Evolutionary conservation across 78 protist species (phyloP).

Genomic region (Diacronema lutheri): DNA sequence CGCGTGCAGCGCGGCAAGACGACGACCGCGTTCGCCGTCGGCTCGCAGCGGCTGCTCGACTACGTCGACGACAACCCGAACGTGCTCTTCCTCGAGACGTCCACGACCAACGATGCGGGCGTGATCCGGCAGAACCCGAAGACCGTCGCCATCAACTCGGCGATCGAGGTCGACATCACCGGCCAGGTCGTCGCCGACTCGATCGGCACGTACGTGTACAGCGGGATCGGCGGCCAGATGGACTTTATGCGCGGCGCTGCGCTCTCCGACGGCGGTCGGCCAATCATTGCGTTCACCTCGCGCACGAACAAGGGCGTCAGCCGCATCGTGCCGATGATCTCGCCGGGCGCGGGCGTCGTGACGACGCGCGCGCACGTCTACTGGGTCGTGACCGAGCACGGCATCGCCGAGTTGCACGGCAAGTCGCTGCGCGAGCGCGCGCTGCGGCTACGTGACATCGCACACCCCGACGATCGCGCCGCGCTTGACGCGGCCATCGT

Average conservation of each 20-base stretch:
- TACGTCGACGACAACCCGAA: slow-evolving; percentile 36
- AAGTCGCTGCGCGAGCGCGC: no score
- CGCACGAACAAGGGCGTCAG: neutral
- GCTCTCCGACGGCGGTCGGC: slow-evolving; percentile 31
- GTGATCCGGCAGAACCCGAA: slow-evolving; percentile 27
- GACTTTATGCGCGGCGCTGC: slow-evolving; percentile 53
- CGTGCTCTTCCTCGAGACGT: neutral
- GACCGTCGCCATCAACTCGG: slow-evolving; percentile 46
- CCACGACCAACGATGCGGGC: slow-evolving; percentile 19
- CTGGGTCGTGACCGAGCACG: no score
- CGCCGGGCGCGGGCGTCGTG: no score
- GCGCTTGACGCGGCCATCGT: no score
- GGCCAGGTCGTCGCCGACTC: slow-evolving; percentile 58
- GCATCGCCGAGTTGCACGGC: no score
- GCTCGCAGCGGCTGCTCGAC: slow-evolving; percentile 37
- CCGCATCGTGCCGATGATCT: no score
- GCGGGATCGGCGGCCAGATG: slow-evolving; percentile 63
- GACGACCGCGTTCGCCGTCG: slow-evolving; percentile 13
- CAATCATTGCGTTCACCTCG: slow-evolving; percentile 60
- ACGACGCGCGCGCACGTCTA: no score
- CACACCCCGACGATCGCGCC: no score
- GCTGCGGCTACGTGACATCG: no score
- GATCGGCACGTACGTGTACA: slow-evolving; percentile 35
- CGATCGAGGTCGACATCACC: slow-evolving; percentile 57
- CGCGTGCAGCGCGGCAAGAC: neutral